Percentiles rank a stretch among this genome's conserved stretches.
Conservation (phyloP, 2,329 filamentous ascomycete genomes). For the Orbilia ellipsospora region DNA sequence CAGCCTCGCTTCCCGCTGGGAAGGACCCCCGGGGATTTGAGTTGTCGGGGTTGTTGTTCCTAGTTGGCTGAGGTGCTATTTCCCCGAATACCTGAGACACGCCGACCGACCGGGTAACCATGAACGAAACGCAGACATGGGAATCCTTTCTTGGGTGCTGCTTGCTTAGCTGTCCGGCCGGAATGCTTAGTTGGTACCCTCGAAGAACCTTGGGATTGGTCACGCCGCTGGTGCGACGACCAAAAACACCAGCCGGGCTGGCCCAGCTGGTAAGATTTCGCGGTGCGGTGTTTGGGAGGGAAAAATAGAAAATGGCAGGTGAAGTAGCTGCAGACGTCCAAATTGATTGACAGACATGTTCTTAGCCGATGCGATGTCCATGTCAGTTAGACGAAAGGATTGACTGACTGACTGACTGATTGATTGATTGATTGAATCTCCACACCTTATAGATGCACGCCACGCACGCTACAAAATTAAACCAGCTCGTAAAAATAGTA, state of each 20-base stretch:
- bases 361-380: conserved; percentile 39
- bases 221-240: conserved; percentile 41
- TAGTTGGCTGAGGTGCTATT: conserved; percentile 16
- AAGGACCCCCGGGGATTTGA: conserved; percentile 1
- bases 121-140: conserved; percentile 45
- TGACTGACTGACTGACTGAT: not conserved
- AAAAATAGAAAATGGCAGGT: not conserved
- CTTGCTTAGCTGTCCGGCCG: conserved; percentile 53
- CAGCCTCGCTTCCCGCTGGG: conserved; percentile 17
- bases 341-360: conserved; percentile 6
- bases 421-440: conserved; percentile 16
- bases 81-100: conserved; percentile 53
- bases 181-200: conserved; percentile 46
- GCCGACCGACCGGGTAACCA: conserved; percentile 30
- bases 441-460: conserved; percentile 39
- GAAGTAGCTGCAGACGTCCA: conserved; percentile 7
- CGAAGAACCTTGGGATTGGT: conserved; percentile 39
- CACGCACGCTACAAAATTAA: conserved; percentile 53
- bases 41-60: not conserved
- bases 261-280: not conserved
- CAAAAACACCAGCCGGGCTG: not conserved
- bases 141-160: conserved; percentile 44
- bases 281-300: not conserved
- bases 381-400: conserved; percentile 41
- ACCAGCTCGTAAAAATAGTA: conserved; percentile 53